Conservation (phyloP, 106 monocot genomes). For the Amphibolis antarctica region DNA sequence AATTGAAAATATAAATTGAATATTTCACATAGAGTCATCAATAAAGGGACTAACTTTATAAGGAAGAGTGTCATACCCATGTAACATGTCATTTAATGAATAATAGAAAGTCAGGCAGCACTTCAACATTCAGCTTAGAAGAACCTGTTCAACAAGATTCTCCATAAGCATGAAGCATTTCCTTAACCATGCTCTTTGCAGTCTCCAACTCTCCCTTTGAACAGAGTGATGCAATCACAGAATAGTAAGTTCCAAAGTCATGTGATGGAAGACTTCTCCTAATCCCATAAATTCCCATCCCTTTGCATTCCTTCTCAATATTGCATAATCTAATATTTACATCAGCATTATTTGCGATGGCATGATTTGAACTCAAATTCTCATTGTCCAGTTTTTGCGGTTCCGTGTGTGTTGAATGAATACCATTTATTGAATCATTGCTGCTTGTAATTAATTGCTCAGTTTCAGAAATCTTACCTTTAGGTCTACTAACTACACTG, state of each 20-base stretch:
- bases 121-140: no score
- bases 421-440: background rate
- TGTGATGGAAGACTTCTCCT: slow-evolving; percentile 3
- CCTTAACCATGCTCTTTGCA: slow-evolving; percentile 36
- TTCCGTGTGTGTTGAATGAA: background rate
- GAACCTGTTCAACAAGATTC: background rate
- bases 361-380: background rate
- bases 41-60: background rate
- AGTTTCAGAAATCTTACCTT: background rate
- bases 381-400: background rate
- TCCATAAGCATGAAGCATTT: slow-evolving; percentile 1
- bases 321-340: slow-evolving; percentile 10
- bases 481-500: slow-evolving; percentile 6
- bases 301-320: slow-evolving; percentile 3
- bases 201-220: slow-evolving; percentile 59
- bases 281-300: background rate
- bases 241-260: slow-evolving; percentile 67
- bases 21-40: no score
- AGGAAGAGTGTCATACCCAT: background rate
- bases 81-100: background rate
- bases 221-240: slow-evolving; percentile 59
- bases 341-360: background rate
- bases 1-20: no score
- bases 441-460: slow-evolving; percentile 8
- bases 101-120: background rate